Evolutionary conservation across 352 stramenopile species (phyloP).

Genomic region (Phytophthora quininea): DNA sequence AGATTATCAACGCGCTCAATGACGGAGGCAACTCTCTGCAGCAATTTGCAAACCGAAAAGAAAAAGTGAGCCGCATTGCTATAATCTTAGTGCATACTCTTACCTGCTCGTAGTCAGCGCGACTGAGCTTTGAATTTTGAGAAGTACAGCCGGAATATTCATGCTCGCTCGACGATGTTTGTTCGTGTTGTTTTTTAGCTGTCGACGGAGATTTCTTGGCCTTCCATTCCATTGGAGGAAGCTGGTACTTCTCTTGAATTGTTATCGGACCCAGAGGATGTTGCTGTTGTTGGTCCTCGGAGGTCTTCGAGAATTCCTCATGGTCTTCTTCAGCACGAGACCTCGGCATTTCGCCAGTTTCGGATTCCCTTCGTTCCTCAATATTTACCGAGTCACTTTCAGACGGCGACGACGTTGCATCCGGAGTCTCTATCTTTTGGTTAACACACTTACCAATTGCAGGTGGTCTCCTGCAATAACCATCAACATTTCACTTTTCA

Average conservation of each 20-base stretch:
- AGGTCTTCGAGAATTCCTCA: background rate
- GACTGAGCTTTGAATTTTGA: constrained; percentile 30
- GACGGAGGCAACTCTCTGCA: constrained; percentile 36
- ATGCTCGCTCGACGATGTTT: background rate
- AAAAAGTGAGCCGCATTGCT: background rate
- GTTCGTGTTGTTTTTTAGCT: constrained; percentile 3
- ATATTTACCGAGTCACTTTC: background rate
- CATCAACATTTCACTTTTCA: constrained; percentile 16
- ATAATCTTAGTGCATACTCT: background rate
- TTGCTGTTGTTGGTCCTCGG: background rate
- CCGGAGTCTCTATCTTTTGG: constrained; percentile 1
- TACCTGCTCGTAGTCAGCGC: constrained; percentile 43
- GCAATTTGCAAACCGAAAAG: background rate
- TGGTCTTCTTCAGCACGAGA: background rate
- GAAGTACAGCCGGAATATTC: background rate
- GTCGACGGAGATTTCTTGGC: background rate
- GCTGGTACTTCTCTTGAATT: constrained; percentile 54
- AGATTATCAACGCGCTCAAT: constrained; percentile 47
- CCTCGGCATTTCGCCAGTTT: background rate
- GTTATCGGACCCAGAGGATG: constrained; percentile 20
- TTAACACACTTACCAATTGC: constrained; percentile 22
- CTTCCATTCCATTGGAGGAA: constrained; percentile 44
- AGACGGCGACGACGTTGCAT: background rate
- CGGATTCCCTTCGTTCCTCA: background rate
- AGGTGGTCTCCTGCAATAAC: constrained; percentile 22